A percentile compares a stretch with the other conserved stretches of the same genome.
These are phyloP conservation scores for Pichia terricola DNA, from an alignment of 1,139 yeast species.

Conservation along the genomic window DNA sequence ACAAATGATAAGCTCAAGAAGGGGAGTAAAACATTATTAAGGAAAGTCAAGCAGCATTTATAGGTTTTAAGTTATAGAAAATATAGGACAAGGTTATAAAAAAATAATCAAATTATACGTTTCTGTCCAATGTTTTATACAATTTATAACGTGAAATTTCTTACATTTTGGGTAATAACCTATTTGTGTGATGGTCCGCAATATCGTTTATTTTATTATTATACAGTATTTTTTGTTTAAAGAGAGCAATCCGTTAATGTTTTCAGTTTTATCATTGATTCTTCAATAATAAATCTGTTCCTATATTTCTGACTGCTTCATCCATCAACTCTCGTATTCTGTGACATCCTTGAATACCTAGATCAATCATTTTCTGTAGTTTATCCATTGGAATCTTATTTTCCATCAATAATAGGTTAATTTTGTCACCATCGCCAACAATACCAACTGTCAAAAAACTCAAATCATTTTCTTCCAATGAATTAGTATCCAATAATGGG, in stretches of 20 bases:
- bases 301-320: conserved; percentile 53
- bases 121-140: too few species aligned
- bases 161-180: too few species aligned
- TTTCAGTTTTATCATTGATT: conserved; percentile 10
- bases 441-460: conserved; percentile 76
- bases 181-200: too few species aligned
- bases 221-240: too few species aligned
- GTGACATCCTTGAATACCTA: conserved; percentile 87
- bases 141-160: too few species aligned
- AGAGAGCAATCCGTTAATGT: too few species aligned
- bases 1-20: background rate
- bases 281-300: conserved; percentile 20
- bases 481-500: conserved; percentile 74
- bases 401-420: conserved; percentile 66
- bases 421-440: conserved; percentile 59
- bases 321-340: conserved; percentile 81
- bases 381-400: conserved; percentile 79
- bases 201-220: too few species aligned
- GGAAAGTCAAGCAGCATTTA: background rate
- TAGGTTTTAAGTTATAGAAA: too few species aligned
- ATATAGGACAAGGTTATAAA: too few species aligned
- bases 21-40: background rate
- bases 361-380: conserved; percentile 66
- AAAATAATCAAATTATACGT: too few species aligned
- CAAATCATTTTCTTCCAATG: conserved; percentile 76